Percentiles rank a stretch among this genome's conserved stretches.
Evolutionary conservation across 192 early-diverging fungal genomes (phyloP).

Genomic region (Lunasporangiospora selenospora): DNA sequence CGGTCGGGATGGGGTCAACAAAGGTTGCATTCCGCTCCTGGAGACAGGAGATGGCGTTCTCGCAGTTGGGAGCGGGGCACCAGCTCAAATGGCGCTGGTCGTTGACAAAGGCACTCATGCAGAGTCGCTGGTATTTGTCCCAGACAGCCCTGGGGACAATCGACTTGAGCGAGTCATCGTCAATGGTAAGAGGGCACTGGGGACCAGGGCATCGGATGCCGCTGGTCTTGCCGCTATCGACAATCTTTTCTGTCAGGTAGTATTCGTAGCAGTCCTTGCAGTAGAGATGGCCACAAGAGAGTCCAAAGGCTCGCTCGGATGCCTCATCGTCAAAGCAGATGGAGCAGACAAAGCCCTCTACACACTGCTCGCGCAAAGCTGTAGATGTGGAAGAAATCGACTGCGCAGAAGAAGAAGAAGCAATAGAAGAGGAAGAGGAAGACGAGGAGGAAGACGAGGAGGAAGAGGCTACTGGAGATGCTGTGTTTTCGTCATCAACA

Average conservation of each 20-base stretch:
- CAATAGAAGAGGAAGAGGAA: too few species aligned
- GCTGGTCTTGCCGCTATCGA: conserved; percentile 87
- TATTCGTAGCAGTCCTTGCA: conserved; percentile 87
- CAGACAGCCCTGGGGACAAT: conserved; percentile 64
- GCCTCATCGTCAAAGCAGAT: too few species aligned
- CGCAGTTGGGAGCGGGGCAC: conserved; percentile 96
- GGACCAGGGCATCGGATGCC: conserved; percentile 84
- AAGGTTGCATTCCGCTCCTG: conserved; percentile 67
- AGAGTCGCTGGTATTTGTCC: too few species aligned
- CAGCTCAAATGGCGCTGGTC: conserved; percentile 78
- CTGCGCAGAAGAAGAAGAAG: too few species aligned
- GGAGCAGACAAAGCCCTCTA: too few species aligned
- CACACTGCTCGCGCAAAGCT: too few species aligned
- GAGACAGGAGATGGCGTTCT: conserved; percentile 88
- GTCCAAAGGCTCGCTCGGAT: conserved; percentile 61
- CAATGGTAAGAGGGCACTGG: conserved; percentile 83
- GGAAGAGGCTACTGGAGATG: too few species aligned
- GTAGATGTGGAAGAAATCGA: too few species aligned
- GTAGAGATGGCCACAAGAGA: conserved; percentile 88
- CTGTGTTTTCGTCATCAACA: too few species aligned
- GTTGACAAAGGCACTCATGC: conserved; percentile 91
- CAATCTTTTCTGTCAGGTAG: conserved; percentile 87
- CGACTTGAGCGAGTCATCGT: conserved; percentile 78
- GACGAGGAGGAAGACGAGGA: too few species aligned
- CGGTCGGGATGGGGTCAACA: conserved; percentile 75